phyloP scores from a whole-genome alignment of 108 stramenopile genomes.

The Cyclotella choctawhatcheeana region DNA sequence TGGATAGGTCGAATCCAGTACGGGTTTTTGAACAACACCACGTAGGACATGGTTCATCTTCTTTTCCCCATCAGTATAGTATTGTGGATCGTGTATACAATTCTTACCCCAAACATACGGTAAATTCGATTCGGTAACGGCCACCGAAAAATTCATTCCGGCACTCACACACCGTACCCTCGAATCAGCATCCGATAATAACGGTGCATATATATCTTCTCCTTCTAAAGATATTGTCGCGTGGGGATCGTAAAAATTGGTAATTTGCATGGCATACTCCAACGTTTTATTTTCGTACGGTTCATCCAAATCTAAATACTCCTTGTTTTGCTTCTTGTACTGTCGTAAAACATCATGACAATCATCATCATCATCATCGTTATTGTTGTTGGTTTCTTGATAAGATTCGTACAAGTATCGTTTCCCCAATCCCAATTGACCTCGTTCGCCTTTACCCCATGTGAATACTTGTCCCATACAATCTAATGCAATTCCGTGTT shows the following conservation, averaged over 20 bases:
- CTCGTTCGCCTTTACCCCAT: slow-evolving; percentile 89
- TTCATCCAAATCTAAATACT: slow-evolving; percentile 4
- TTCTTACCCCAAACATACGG: slow-evolving; percentile 90
- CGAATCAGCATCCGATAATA: slow-evolving; percentile 39
- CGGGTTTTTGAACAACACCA: slow-evolving; percentile 49
- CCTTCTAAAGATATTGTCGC: slow-evolving; percentile 32
- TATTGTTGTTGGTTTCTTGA: slow-evolving; percentile 8
- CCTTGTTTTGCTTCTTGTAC: slow-evolving; percentile 36
- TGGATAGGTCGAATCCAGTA: slow-evolving; percentile 54
- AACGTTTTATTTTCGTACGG: slow-evolving; percentile 46
- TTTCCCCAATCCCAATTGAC: slow-evolving; percentile 80
- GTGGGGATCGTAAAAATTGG: slow-evolving; percentile 47
- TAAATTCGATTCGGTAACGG: slow-evolving; percentile 64
- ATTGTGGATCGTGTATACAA: slow-evolving; percentile 40
- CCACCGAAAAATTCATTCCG: slow-evolving; percentile 79
- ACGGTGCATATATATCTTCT: slow-evolving; percentile 38
- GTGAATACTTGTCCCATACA: slow-evolving; percentile 72
- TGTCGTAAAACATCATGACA: slow-evolving; percentile 17
- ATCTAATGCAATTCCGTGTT: slow-evolving; percentile 87
- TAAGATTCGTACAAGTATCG: slow-evolving; percentile 72
- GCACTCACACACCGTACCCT: slow-evolving; percentile 56
- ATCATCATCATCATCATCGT: slow-evolving; percentile 19
- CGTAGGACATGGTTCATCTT: too few relatives aligned
- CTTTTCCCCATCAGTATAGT: slow-evolving; percentile 23
- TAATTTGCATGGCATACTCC: slow-evolving; percentile 45